Percentiles rank a stretch among this genome's conserved stretches.
Evolutionary conservation across 805 yeast species (phyloP).

Genomic region (Ogataea paradorogensis): DNA sequence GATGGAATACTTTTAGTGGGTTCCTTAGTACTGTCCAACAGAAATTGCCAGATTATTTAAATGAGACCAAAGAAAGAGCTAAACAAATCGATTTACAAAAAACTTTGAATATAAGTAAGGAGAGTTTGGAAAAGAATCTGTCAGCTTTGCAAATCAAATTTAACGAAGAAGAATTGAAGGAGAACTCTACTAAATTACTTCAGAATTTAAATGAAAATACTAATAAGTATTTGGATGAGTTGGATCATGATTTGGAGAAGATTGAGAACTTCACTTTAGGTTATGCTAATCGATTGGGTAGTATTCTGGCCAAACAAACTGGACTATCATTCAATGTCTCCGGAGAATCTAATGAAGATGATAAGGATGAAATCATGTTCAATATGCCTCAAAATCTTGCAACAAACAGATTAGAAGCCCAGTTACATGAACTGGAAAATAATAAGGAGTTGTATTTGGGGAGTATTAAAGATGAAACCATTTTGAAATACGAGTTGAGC

Average conservation of each 20-base stretch:
- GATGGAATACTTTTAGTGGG: conserved; percentile 37
- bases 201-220: conserved; percentile 40
- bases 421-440: conserved; percentile 52
- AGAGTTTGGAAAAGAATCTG: conserved; percentile 17
- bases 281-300: conserved; percentile 57
- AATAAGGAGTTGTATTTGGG: conserved; percentile 44
- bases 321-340: conserved; percentile 13
- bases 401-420: conserved; percentile 61
- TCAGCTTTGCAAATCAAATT: conserved; percentile 14
- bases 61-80: conserved; percentile 25
- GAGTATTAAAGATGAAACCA: conserved; percentile 34
- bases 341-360: conserved; percentile 24
- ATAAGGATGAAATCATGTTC: conserved; percentile 42
- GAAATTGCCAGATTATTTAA: conserved; percentile 33
- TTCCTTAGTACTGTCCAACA: conserved; percentile 34
- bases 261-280: conserved; percentile 68
- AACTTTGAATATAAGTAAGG: conserved; percentile 17
- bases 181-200: conserved; percentile 26
- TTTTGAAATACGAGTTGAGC: conserved; percentile 40
- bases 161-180: conserved; percentile 26
- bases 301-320: conserved; percentile 39
- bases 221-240: conserved; percentile 62
- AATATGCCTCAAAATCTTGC: conserved; percentile 41
- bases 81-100: conserved; percentile 20
- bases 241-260: conserved; percentile 71